These are phyloP conservation scores for Candida palmyrensis DNA, from an alignment of 805 yeast species.

Conservation along the genomic window DNA sequence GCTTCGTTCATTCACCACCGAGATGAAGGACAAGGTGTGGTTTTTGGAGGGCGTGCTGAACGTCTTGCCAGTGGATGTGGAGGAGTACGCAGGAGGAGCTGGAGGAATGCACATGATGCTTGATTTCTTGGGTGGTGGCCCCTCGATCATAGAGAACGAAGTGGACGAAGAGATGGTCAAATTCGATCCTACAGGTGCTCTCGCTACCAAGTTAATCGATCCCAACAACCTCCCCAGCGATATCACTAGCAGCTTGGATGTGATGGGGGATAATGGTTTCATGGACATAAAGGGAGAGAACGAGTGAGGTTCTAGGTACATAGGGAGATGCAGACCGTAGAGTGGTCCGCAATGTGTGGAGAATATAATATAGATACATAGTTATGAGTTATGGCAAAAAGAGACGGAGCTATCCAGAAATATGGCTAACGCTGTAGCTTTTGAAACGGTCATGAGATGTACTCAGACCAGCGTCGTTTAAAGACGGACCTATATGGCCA, in stretches of 20 bases:
- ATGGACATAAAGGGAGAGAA: slow-evolving; percentile 23
- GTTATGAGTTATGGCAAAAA: too few species aligned
- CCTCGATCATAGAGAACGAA: slow-evolving; percentile 34
- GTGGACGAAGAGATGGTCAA: slow-evolving; percentile 34
- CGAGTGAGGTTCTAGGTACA: not conserved
- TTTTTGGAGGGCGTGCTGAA: slow-evolving; percentile 86
- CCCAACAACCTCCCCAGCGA: slow-evolving; percentile 56
- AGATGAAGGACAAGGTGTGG: slow-evolving; percentile 89
- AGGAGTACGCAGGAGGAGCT: slow-evolving; percentile 78
- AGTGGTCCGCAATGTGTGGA: too few species aligned
- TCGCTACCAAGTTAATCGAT: slow-evolving; percentile 46
- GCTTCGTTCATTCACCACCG: slow-evolving; percentile 74
- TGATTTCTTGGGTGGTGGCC: slow-evolving; percentile 74
- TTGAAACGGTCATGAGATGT: too few species aligned
- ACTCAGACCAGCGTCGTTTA: too few species aligned
- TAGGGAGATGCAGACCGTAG: not conserved
- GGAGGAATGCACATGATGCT: slow-evolving; percentile 93
- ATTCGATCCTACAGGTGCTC: slow-evolving; percentile 40
- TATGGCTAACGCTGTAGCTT: too few species aligned
- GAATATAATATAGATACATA: too few species aligned
- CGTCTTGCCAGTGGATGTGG: slow-evolving; percentile 88
- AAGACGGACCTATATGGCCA: too few species aligned
- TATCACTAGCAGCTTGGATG: slow-evolving; percentile 44
- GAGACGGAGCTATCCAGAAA: too few species aligned
- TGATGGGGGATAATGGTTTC: slow-evolving; percentile 43